Evolutionary conservation across 2,329 filamentous ascomycete species (phyloP).

Genomic region (Geoglossum cookeanum): DNA sequence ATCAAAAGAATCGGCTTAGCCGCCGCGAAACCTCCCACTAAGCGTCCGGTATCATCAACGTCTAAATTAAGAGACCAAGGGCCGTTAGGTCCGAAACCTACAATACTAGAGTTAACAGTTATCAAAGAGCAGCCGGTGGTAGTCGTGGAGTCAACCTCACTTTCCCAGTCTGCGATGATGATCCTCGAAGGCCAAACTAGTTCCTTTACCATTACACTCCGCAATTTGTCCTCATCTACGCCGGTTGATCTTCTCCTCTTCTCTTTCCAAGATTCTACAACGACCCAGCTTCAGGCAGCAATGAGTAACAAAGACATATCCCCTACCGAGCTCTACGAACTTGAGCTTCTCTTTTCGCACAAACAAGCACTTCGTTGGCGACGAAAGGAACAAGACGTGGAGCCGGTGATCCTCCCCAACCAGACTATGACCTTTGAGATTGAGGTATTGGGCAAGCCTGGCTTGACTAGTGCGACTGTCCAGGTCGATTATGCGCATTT

Average conservation of each 20-base stretch:
- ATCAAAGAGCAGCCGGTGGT: slow-evolving; percentile 65
- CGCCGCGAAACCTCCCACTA: slow-evolving; percentile 29
- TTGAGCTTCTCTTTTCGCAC: slow-evolving; percentile 59
- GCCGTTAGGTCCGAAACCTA: slow-evolving; percentile 16
- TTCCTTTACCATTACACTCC: slow-evolving; percentile 57
- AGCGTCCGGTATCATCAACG: slow-evolving; percentile 26
- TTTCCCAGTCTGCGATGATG: slow-evolving; percentile 77
- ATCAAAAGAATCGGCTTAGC: slow-evolving; percentile 55
- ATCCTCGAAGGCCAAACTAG: slow-evolving; percentile 76
- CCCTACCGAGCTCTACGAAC: slow-evolving; percentile 64
- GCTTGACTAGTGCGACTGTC: slow-evolving; percentile 58
- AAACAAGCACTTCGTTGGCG: slow-evolving; percentile 45
- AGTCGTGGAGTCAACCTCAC: slow-evolving; percentile 52
- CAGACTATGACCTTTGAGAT: slow-evolving; percentile 55
- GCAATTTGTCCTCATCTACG: slow-evolving; percentile 52
- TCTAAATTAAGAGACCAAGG: slow-evolving; percentile 17
- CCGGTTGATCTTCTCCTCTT: slow-evolving; percentile 71
- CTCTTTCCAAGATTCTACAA: slow-evolving; percentile 78
- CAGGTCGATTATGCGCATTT: slow-evolving; percentile 76
- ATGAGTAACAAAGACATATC: slow-evolving; percentile 59
- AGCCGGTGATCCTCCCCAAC: slow-evolving; percentile 44
- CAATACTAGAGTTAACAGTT: slow-evolving; percentile 45
- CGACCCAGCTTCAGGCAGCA: slow-evolving; percentile 54
- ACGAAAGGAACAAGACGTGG: slow-evolving; percentile 25
- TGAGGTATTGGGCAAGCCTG: slow-evolving; percentile 71